Percentiles rank a stretch among this genome's conserved stretches.
Conservation (phyloP, 2,329 filamentous ascomycete genomes). For the Fusarium sp. region DNA sequence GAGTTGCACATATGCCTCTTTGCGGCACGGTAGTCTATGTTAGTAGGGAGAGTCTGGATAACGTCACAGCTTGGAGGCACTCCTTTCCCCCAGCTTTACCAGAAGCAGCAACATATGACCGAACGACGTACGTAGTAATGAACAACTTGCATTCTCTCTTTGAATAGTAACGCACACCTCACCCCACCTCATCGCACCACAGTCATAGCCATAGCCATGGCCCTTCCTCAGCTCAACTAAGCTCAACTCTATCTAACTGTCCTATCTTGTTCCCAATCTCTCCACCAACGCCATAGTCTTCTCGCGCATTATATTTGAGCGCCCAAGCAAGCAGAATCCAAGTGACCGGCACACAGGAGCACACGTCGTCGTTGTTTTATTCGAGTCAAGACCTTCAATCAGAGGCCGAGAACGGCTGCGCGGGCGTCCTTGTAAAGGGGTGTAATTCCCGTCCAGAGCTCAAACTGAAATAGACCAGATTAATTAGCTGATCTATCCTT, state of each 20-base stretch:
- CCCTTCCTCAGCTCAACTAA: neutral
- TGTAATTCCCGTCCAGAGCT: slow-evolving; percentile 84
- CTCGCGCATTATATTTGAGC: neutral
- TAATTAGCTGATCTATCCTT: slow-evolving; percentile 19
- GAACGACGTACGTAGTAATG: neutral
- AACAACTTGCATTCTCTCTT: neutral
- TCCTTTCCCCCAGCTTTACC: slow-evolving; percentile 10
- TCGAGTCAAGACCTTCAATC: neutral
- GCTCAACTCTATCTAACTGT: neutral
- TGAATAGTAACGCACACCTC: neutral
- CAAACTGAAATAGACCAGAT: slow-evolving; percentile 62
- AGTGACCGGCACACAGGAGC: neutral
- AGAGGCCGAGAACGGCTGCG: slow-evolving; percentile 61
- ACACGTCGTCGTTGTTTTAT: neutral
- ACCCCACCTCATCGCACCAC: neutral
- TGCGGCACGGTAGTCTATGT: neutral
- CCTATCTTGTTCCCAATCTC: neutral
- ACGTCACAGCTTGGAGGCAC: slow-evolving; percentile 19
- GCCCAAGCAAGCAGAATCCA: neutral
- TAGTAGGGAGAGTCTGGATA: slow-evolving; percentile 5
- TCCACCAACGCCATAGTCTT: slow-evolving; percentile 19
- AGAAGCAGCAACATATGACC: slow-evolving; percentile 5
- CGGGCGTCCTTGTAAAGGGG: slow-evolving; percentile 77
- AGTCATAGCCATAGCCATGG: neutral
- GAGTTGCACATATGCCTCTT: neutral